A percentile compares a stretch with the other conserved stretches of the same genome.
These are phyloP conservation scores for Diaporthe helianthi DNA, from an alignment of 2,329 filamentous ascomycete genomes.

Conservation along the genomic window DNA sequence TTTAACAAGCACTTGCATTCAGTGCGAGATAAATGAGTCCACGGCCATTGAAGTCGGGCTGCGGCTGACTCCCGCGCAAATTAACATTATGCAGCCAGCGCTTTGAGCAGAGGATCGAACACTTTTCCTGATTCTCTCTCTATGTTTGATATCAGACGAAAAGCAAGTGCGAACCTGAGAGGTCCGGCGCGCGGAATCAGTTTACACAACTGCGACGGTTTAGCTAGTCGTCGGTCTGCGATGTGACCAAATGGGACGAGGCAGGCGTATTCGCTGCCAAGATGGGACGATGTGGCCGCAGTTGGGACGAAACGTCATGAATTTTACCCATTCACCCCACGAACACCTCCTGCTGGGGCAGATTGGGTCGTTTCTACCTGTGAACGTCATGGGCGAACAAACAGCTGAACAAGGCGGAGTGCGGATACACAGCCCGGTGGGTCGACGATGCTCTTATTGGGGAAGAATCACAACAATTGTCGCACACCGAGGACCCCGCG, in stretches of 20 bases:
- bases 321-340: not conserved
- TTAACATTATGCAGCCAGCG: not conserved
- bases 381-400: not conserved
- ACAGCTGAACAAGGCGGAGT: not conserved
- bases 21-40: not conserved
- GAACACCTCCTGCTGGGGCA: not conserved
- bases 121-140: not conserved
- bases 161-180: not conserved
- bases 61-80: not conserved
- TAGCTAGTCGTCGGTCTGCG: not conserved
- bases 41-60: not conserved
- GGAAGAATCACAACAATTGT: not conserved
- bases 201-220: not conserved
- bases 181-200: not conserved
- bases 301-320: not conserved
- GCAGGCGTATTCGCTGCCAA: not conserved
- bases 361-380: not conserved
- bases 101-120: not conserved
- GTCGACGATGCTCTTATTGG: not conserved
- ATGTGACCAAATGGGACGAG: not conserved
- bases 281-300: not conserved
- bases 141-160: not conserved
- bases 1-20: not conserved
- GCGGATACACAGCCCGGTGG: not conserved
- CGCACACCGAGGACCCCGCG: constrained; percentile 1